Evolutionary conservation across 768 basidiomycete species (phyloP), one percentile per base, ranked within the genome.

Genomic region (Xerocomus brunneocitrinus): DNA sequence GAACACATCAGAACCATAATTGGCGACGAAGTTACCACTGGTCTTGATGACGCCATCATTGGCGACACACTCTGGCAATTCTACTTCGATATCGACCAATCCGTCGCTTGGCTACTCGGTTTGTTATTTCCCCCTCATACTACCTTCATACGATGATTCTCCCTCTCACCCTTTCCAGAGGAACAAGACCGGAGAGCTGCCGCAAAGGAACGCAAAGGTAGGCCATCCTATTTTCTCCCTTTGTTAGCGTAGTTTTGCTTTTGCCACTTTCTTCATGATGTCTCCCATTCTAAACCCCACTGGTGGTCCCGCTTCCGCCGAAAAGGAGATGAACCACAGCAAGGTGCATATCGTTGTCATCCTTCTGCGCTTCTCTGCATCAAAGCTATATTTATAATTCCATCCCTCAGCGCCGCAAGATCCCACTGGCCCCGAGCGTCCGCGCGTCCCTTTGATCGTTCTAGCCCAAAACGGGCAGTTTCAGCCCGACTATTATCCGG

Each of bases 201-300:
- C 46, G 85, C 84, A 25, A 79, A 74, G 60, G 88, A 90, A 65
- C 84, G 88, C 61, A 87, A 85, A 88, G 94, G 93, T 94, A 75
- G 87, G 91, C 77, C 58, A 65, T 59, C 47, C 44, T 57, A 62
- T 60, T 53, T 58, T 53, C 41, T 62, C 47, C 41, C 19, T 7
- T 65, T 61, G 46, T 55, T 66, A 70, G 58, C 30, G 58, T 71
- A 70, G 68, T 71, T 72, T 65, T 62, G 64, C 65, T 68, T 71
- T 67, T 59, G 62, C 60, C 43, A 42, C 55, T 51, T 66, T 66
- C 66, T 67, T 64, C 62, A 68, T 71, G 57, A 68, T 62, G 57
- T 58, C 55, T 31, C 46, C 56, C 69, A 48, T 65, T 66, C 63
- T 60, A 69, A 65, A 66, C 55, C 61, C 59, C 58, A 55, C 42